Percentiles rank a stretch among this genome's conserved stretches.
phyloP scores from a whole-genome alignment of 192 early-diverging fungal genomes.

The Backusella tuberculispora region DNA sequence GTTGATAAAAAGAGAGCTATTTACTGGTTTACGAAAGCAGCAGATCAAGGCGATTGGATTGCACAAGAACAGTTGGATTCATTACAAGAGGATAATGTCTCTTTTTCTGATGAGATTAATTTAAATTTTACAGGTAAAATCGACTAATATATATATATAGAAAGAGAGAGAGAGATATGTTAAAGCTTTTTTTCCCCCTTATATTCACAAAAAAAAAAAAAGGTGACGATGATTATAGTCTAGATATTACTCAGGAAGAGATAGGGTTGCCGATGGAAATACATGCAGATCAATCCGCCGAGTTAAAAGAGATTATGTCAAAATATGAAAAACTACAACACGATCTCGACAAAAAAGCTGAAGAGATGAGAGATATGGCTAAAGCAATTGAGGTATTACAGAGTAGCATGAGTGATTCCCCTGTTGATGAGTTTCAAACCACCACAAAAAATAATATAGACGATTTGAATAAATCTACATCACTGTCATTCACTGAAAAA shows the following conservation, averaged over 20 bases:
- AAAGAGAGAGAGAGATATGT: background rate
- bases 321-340: background rate
- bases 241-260: background rate
- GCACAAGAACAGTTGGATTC: background rate
- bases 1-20: background rate
- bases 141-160: too few species aligned
- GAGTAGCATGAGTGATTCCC: background rate
- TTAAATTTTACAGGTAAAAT: background rate
- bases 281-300: background rate
- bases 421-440: background rate
- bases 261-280: background rate
- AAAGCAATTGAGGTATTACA: conserved; percentile 1
- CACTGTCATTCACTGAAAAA: background rate
- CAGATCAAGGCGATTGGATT: conserved; percentile 5
- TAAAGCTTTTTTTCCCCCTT: too few species aligned
- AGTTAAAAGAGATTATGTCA: background rate
- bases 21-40: conserved; percentile 1
- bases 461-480: background rate
- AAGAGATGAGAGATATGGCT: background rate
- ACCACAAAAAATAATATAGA: background rate
- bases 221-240: background rate
- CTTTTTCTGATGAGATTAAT: background rate
- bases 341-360: background rate
- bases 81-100: background rate
- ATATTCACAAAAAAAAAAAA: too few species aligned